Evolutionary conservation across 352 stramenopile species (phyloP), one percentile per base, ranked within the genome.

Genomic region (Aphanomyces stellatus): DNA sequence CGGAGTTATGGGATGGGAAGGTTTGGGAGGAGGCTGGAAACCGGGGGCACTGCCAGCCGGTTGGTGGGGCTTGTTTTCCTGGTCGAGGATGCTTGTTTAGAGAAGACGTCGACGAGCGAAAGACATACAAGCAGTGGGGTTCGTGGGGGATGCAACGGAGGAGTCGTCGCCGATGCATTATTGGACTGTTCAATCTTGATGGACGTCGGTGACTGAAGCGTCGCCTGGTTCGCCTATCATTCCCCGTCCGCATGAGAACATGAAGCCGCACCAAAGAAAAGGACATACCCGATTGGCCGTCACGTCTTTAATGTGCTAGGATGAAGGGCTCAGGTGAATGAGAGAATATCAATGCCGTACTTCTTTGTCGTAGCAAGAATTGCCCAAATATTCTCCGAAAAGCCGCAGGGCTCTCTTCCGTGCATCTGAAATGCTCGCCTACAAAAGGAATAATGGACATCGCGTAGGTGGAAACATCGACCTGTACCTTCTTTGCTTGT

Each of bases 351-450:
- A n/a, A n/a, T n/a, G n/a, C n/a, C n/a, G n/a, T 53, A 77, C 72
- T 69, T 94, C 83, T n/a, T 78, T 78, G 48, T 95, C 86, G 51
- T 95, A 95, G 73, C 84, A 93, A 22, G 86, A 95, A 51, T 95
- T 95, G 13, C 86, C 86, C 7, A 95, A 55, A 53, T 90, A 92
- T 68, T 95, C 86, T 34, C 86, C 86, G 75, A 95, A 95, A 2
- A 95, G 68, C 6, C 86, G 77, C 33, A 95, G 65, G 6, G 84
- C 81, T 37, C 86, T 75, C 69, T 95, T 95, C 19, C 86, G 73
- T 1, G 81, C 86, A 70, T 95, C 86, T 4, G 86, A 95, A 31
- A 95, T 88, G 62, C 84, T 93, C 28, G 86, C 80, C 75, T 81
- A 34, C 2, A n/a, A 42, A 30, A 24, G 10, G 7, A n/a, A 15